Percentiles rank a stretch among this genome's conserved stretches.
Evolutionary conservation across 306 rosid species (phyloP).

Genomic region (Mucuna pruriens): DNA sequence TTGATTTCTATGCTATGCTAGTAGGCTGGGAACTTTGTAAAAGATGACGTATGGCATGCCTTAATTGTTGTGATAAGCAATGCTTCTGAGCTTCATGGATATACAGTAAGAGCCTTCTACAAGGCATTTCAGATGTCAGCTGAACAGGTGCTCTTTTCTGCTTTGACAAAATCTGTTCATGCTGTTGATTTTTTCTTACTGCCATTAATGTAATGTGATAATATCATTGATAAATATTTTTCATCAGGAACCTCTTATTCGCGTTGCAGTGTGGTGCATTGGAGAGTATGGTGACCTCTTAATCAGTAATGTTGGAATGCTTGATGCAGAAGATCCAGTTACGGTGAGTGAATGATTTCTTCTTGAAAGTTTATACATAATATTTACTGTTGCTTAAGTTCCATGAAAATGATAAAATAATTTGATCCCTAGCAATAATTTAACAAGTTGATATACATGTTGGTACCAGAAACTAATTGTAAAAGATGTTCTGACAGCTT

Average conservation of each 20-base stretch:
- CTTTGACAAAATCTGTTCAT: not conserved
- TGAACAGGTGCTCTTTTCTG: conserved; percentile 5
- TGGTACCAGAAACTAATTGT: not conserved
- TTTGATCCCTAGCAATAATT: not conserved
- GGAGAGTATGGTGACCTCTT: conserved; percentile 24
- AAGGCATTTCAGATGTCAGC: not conserved
- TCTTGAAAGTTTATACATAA: not conserved
- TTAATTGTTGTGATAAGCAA: conserved; percentile 14
- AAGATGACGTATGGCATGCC: conserved; percentile 10
- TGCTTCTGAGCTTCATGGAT: conserved; percentile 25
- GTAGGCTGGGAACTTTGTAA: conserved; percentile 12
- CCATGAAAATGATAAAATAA: not conserved
- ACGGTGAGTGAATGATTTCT: not conserved
- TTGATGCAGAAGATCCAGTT: not conserved
- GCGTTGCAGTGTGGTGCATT: conserved; percentile 13
- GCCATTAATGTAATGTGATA: not conserved
- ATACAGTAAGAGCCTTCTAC: conserved; percentile 9
- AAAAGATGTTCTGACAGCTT: not conserved
- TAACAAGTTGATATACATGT: not conserved
- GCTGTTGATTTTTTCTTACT: conserved; percentile 2
- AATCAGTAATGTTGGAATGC: conserved; percentile 4
- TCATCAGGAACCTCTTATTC: conserved; percentile 1
- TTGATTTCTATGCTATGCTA: conserved; percentile 12
- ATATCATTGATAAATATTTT: not conserved
- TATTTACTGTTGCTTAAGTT: not conserved